Evolutionary conservation across 2,329 filamentous ascomycete genomes (phyloP), one percentile per base, ranked within the genome.

Genomic region (Exophiala dermatitidis): DNA sequence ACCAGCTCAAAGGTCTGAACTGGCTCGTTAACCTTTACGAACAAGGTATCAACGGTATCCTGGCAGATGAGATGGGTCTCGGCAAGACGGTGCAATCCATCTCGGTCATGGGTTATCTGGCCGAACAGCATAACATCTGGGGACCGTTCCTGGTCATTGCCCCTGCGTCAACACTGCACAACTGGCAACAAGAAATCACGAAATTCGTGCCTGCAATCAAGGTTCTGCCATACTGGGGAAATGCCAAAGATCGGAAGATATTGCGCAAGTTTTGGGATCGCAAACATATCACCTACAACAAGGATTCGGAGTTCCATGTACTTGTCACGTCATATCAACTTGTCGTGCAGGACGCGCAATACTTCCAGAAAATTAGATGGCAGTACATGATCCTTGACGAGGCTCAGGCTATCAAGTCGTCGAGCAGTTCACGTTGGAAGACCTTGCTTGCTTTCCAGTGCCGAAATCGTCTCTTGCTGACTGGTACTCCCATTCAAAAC

Each of bases 381-480:
- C 93, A 97, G 73, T 97, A 98, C 75, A 98, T 98, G 93, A 96
- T 98, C 69, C 81, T 98, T 38, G 93, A 98, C 64, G 93, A 98
- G 71, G 93, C 93, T 1, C 93, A 98, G 68, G 93, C 93, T 61
- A 97, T 98, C 82, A 98, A 98, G 77, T 96, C 90, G 58, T 96
- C 93, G 0, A 83, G 88, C 65, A 96, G 90, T 74, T 95, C 90
- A 10, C 83, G 93, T 66, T 98, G 93, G 93, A 98, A 97, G 79
- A 90, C 86, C 61, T 72, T 98, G 60, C 77, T 98, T 44, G 86
- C 86, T 47, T 97, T 97, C 77, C 88, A 94, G 68, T 97, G 91
- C 73, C 86, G 93, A 56, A 98, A 97, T 71, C 83, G 93, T 62
- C 80, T 98, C 44, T 76, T 98, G 42, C 80, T 98, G 19, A 98